Evolutionary conservation across 2,329 filamentous ascomycete species (phyloP).

Genomic region (Fusarium sp.): DNA sequence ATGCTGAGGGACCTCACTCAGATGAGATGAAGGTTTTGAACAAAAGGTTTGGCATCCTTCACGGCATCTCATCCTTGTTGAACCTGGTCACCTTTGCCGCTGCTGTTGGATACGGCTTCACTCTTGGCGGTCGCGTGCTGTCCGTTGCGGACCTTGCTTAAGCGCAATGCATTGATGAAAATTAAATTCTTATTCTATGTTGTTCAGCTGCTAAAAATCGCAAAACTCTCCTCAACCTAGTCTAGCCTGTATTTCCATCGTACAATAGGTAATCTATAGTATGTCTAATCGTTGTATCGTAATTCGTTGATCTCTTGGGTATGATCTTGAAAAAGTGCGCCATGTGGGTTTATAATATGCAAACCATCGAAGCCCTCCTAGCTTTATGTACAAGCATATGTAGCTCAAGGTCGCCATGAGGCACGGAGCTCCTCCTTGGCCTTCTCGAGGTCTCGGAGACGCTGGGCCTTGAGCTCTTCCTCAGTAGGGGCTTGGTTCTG

Average conservation of each 20-base stretch:
- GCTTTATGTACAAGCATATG: slow-evolving; percentile 1
- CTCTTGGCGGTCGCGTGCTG: slow-evolving; percentile 74
- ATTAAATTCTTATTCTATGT: slow-evolving; percentile 12
- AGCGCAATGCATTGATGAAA: slow-evolving; percentile 8
- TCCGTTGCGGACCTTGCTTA: slow-evolving; percentile 54
- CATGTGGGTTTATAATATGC: slow-evolving; percentile 15
- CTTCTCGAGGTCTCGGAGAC: slow-evolving; percentile 59
- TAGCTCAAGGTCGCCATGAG: slow-evolving; percentile 29
- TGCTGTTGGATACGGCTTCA: slow-evolving; percentile 81
- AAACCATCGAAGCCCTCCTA: slow-evolving; percentile 1
- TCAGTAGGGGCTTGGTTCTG: slow-evolving; percentile 36
- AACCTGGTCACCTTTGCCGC: slow-evolving; percentile 80
- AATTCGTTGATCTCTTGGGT: slow-evolving; percentile 43
- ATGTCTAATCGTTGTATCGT: slow-evolving; percentile 43
- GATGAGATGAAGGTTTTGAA: slow-evolving; percentile 86
- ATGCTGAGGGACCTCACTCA: slow-evolving; percentile 83
- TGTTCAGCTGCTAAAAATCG: slow-evolving; percentile 30
- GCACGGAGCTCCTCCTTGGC: slow-evolving; percentile 63
- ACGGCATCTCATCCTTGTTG: slow-evolving; percentile 83
- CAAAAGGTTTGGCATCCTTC: slow-evolving; percentile 81
- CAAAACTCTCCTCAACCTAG: slow-evolving; percentile 18
- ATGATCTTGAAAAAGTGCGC: slow-evolving; percentile 41
- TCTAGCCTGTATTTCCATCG: slow-evolving; percentile 6
- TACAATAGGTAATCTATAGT: slow-evolving; percentile 20
- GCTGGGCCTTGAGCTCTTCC: slow-evolving; percentile 52